Evolutionary conservation across 1,139 yeast species (phyloP).

Genomic region (Kurtzmaniella quercitrusa): DNA sequence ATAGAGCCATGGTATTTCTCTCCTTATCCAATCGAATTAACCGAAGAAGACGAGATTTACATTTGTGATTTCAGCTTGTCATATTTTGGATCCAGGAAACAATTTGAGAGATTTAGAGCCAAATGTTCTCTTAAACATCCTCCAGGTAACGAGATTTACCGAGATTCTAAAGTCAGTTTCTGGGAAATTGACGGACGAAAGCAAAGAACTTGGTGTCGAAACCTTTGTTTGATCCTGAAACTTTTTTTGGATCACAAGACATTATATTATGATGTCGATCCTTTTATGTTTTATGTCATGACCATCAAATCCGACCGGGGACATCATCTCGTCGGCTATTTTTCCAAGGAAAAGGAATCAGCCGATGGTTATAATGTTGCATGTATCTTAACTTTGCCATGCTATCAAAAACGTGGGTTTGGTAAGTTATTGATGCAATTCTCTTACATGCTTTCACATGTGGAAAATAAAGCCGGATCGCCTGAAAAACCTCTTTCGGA

Average conservation of each 20-base stretch:
- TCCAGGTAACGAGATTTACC: conserved; percentile 94
- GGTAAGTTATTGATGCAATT: conserved; percentile 91
- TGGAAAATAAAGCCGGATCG: conserved; percentile 87
- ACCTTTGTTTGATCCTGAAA: conserved; percentile 82
- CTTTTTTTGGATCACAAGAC: conserved; percentile 93
- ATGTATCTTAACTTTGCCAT: conserved; percentile 92
- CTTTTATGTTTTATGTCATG: conserved; percentile 93
- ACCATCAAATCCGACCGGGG: conserved; percentile 84
- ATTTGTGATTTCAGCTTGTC: conserved; percentile 89
- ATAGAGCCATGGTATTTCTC: conserved; percentile 99
- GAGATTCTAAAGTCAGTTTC: conserved; percentile 74
- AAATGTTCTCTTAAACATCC: conserved; percentile 91
- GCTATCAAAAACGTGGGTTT: conserved; percentile 91
- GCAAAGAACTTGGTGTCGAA: conserved; percentile 96
- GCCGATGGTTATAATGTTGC: conserved; percentile 97
- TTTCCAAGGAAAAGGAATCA: conserved; percentile 93
- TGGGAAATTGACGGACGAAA: conserved; percentile 96
- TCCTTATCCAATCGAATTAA: conserved; percentile 91
- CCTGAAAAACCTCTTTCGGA: conserved; percentile 98
- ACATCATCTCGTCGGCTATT: conserved; percentile 93
- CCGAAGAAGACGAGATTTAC: conserved; percentile 85
- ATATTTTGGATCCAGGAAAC: conserved; percentile 85
- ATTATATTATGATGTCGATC: conserved; percentile 94
- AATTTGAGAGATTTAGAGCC: conserved; percentile 83
- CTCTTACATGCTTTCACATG: conserved; percentile 82